Evolutionary conservation across 495 filamentous ascomycete species (phyloP), one percentile per base, ranked within the genome.

Genomic region (Elasticomyces elasticus): DNA sequence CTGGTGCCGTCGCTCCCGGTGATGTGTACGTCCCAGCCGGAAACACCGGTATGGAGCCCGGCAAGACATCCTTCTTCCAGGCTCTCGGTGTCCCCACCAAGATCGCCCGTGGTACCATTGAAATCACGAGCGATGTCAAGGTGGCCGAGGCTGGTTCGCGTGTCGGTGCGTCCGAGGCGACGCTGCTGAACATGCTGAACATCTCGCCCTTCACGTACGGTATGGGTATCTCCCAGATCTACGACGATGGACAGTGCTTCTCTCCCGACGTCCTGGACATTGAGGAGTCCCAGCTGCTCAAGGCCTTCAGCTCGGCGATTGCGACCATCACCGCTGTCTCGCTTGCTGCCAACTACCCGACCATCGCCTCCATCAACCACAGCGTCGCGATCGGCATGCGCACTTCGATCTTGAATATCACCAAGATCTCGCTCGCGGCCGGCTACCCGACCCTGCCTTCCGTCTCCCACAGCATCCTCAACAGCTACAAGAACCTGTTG

Each of bases 51-150:
- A 99, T 99, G 92, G 92, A 99, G 74, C 92, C 92, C 70, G 92
- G 92, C 75, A 99, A 99, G 85, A 99, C 92, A 64, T 95, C 92
- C 64, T 99, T 99, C 89, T 99, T 99, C 89, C 92, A 99, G 81
- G 92, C 92, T 69, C 94, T 99, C 72, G 92, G 92, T 86, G 88
- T 99, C 73, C 92, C 92, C 70, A 99, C 92, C 79, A 99, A 99
- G 86, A 99, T 99, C 76, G 92, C 92, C 67, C 94, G 92, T 94
- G 92, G 92, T 89, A 99, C 92, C 77, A 97, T 99, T 72, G 92
- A 99, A 90, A 99, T 99, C 72, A 95, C 89, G 51, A 81, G 84
- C 65, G 92, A 99, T 67, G 78, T 99, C 67, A 97, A 95, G 86
- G 84, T 99, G 66, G 85, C 96, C 74, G 88, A 95, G 77, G 82